A percentile compares a stretch with the other conserved stretches of the same genome.
Conservation (phyloP, 495 filamentous ascomycete species). For the Clohesyomyces aquaticus region DNA sequence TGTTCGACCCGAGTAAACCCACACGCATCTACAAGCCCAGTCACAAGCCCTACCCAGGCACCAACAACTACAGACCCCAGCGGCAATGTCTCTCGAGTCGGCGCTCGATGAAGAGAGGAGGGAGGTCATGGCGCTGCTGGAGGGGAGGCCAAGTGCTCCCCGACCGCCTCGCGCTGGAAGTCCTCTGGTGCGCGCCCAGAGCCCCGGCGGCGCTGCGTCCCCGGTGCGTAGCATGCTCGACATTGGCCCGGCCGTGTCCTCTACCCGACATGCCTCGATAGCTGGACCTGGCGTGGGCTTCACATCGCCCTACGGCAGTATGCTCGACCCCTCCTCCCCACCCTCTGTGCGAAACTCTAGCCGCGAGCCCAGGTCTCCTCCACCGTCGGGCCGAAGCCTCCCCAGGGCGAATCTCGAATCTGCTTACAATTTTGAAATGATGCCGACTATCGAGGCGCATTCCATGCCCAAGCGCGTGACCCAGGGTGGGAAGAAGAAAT, state of each 20-base stretch:
- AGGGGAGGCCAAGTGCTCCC: conserved; percentile 42
- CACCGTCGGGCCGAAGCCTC: conserved; percentile 25
- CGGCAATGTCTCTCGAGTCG: conserved; percentile 65
- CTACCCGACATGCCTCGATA: conserved; percentile 52
- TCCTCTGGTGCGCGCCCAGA: conserved; percentile 49
- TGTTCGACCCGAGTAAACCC: background rate
- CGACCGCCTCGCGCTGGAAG: conserved; percentile 24
- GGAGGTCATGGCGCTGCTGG: conserved; percentile 68
- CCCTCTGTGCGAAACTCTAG: conserved; percentile 10
- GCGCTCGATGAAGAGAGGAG: conserved; percentile 73
- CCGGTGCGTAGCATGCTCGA: conserved; percentile 67
- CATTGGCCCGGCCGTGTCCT: conserved; percentile 46
- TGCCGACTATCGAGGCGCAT: conserved; percentile 42
- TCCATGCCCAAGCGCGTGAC: conserved; percentile 45
- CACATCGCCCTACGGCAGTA: conserved; percentile 28
- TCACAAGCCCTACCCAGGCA: too few relatives aligned
- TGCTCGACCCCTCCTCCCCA: conserved; percentile 35
- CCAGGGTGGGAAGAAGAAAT: conserved; percentile 44
- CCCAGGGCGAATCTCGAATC: conserved; percentile 38
- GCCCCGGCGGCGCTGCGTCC: conserved; percentile 54
- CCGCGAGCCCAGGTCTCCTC: conserved; percentile 29
- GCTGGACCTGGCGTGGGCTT: conserved; percentile 41
- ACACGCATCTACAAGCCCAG: too few relatives aligned
- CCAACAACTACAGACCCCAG: background rate
- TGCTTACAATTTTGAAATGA: conserved; percentile 45